phyloP scores from a whole-genome alignment of 257 asterid genomes.

The Nicotiana benthamiana region DNA sequence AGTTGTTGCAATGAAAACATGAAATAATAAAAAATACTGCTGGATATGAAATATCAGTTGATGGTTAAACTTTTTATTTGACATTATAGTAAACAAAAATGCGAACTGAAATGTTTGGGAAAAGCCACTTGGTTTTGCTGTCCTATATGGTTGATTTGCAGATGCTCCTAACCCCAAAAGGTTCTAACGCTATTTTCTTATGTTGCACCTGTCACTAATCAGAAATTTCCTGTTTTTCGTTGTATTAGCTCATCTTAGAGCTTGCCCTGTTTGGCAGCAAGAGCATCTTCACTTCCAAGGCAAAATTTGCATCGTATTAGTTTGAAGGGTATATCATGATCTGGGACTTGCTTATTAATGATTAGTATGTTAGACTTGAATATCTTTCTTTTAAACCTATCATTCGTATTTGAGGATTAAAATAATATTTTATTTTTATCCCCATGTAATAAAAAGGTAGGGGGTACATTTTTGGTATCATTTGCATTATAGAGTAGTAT shows the following conservation, averaged over 20 bases:
- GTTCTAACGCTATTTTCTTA: neutral
- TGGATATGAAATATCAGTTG: neutral
- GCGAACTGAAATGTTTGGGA: neutral
- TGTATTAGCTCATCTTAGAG: neutral
- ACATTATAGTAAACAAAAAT: neutral
- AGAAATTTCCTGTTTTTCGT: neutral
- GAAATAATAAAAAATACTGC: neutral
- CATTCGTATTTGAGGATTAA: neutral
- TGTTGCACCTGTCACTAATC: neutral
- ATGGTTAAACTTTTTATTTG: neutral
- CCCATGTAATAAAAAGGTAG: neutral
- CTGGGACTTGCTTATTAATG: neutral
- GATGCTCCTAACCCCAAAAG: neutral
- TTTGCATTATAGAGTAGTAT: neutral
- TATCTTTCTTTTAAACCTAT: neutral
- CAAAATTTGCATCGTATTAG: neutral
- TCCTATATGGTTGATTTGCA: neutral
- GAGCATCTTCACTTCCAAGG: neutral
- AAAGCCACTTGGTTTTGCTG: neutral
- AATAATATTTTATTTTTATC: too few relatives aligned
- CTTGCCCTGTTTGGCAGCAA: neutral
- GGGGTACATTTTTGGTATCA: neutral
- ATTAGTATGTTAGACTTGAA: neutral
- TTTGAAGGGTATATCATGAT: neutral
- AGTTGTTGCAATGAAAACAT: conserved; percentile 9